Conservation (phyloP, 1,139 yeast species). For the Candida buenavistaensis region DNA sequence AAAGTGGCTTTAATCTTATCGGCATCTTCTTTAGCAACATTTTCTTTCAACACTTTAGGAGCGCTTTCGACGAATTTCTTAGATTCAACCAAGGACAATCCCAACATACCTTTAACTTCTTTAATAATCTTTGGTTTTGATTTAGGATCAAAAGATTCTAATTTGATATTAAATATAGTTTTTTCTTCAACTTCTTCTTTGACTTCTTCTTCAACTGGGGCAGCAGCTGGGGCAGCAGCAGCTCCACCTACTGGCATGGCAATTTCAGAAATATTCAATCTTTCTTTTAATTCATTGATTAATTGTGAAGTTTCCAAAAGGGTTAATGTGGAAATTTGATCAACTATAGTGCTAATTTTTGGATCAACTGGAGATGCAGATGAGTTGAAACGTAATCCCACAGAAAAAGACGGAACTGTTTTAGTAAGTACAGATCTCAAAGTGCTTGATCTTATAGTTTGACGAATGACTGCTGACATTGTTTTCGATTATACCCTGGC, state of each 20-base stretch:
- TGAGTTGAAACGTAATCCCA: constrained; percentile 52
- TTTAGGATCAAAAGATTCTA: constrained; percentile 92
- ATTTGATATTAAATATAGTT: constrained; percentile 87
- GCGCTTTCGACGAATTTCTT: constrained; percentile 98
- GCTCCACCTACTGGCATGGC: constrained; percentile 77
- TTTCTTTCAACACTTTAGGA: constrained; percentile 88
- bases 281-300: constrained; percentile 79
- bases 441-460: constrained; percentile 35
- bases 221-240: constrained; percentile 70
- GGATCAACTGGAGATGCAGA: constrained; percentile 69
- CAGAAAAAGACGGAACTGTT: too few species aligned
- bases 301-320: constrained; percentile 86
- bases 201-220: constrained; percentile 66
- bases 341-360: constrained; percentile 83
- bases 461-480: constrained; percentile 33
- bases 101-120: constrained; percentile 90
- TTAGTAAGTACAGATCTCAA: constrained; percentile 30
- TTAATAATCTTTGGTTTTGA: constrained; percentile 96
- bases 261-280: constrained; percentile 90
- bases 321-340: constrained; percentile 84
- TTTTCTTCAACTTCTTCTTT: constrained; percentile 87
- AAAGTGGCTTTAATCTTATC: constrained; percentile 89
- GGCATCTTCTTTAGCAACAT: constrained; percentile 85
- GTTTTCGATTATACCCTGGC: constrained; percentile 1
- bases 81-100: constrained; percentile 91